Evolutionary conservation across 139 green algal genomes (phyloP), one percentile per base, ranked within the genome.

Genomic region (Penium margaritaceum): DNA sequence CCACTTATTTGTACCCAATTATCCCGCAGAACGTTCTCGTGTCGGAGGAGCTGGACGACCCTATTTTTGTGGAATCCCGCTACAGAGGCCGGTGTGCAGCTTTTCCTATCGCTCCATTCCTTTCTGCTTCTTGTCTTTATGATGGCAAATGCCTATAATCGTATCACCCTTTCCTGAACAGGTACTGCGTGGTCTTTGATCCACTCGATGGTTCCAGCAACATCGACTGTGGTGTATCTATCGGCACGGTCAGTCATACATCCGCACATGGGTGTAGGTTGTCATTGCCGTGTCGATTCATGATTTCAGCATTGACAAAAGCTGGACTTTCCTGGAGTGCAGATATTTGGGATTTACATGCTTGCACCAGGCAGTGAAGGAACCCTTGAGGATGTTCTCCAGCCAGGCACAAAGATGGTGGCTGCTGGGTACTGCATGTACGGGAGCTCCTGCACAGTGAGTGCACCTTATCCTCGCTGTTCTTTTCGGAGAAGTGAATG

Each of bases 181-280:
- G 64, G 60, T 73, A 74, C 32, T 74, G 47, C 57, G 90, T 97
- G 46, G 87, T 93, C 39, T 97, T 98, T 78, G 93, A 97, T 85
- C 93, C 93, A 7, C 88, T 97, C 30, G 92, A 98, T 69, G 92
- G 92, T 71, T 95, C 87, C 15, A 95, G 88, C 77, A 97, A 97
- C 90, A 96, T 98, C 65, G 92, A 98, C 64, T 92, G 89, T 65
- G 90, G 55, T 1, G 82, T 97, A 75, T 90, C 84, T 14, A 89
- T 94, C 2, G 92, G 93, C 66, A 91, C 87, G 46, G 72, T 73
- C 29, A 47, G 24, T 38, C 32, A n/a, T 63, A 30, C 0, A 30
- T 63, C 6, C n/a, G 21, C n/a, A 63, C 9, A 34, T 34, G 32
- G 6, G n/a, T 21, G 44, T 19, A 55, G 19, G n/a, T n/a, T n/a